Evolutionary conservation across 2,329 filamentous ascomycete species (phyloP).

Genomic region (Aspergillus amoenus): DNA sequence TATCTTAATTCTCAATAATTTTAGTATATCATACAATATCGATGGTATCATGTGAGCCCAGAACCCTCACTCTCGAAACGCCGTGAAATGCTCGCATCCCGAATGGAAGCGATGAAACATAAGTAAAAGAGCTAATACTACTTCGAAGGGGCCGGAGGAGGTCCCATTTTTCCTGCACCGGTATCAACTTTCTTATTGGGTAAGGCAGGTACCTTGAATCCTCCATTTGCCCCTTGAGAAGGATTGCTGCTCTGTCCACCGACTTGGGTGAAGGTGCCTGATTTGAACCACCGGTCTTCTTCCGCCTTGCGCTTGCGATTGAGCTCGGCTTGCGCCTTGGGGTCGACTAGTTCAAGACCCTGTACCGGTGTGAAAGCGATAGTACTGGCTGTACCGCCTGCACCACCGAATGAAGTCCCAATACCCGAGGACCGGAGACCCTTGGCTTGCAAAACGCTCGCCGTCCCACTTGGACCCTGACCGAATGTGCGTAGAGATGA

Average conservation of each 20-base stretch:
- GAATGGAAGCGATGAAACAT: slow-evolving; percentile 15
- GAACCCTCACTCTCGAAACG: slow-evolving; percentile 16
- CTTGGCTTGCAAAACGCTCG: slow-evolving; percentile 71
- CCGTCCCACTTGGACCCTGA: slow-evolving; percentile 59
- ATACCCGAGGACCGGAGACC: slow-evolving; percentile 81
- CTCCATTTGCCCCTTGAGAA: slow-evolving; percentile 51
- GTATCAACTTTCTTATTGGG: slow-evolving; percentile 74
- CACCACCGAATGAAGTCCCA: slow-evolving; percentile 65
- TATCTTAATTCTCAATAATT: neutral
- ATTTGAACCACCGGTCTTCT: slow-evolving; percentile 94
- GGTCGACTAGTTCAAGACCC: slow-evolving; percentile 91
- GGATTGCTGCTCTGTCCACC: slow-evolving; percentile 41
- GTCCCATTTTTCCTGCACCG: slow-evolving; percentile 57
- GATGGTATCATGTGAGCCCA: slow-evolving; percentile 27
- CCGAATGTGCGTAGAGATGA: slow-evolving; percentile 81
- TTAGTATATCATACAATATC: slow-evolving; percentile 15
- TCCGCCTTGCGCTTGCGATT: slow-evolving; percentile 89
- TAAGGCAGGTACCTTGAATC: slow-evolving; percentile 80
- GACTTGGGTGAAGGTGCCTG: slow-evolving; percentile 93
- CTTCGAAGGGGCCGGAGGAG: slow-evolving; percentile 36
- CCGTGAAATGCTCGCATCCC: slow-evolving; percentile 16
- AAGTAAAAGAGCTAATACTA: slow-evolving; percentile 11
- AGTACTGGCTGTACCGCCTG: slow-evolving; percentile 74
- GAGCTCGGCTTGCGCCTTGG: slow-evolving; percentile 83
- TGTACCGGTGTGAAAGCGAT: slow-evolving; percentile 94